Evolutionary conservation across 495 filamentous ascomycete species (phyloP), one percentile per base, ranked within the genome.

Genomic region (Penicillium simplicissimum): DNA sequence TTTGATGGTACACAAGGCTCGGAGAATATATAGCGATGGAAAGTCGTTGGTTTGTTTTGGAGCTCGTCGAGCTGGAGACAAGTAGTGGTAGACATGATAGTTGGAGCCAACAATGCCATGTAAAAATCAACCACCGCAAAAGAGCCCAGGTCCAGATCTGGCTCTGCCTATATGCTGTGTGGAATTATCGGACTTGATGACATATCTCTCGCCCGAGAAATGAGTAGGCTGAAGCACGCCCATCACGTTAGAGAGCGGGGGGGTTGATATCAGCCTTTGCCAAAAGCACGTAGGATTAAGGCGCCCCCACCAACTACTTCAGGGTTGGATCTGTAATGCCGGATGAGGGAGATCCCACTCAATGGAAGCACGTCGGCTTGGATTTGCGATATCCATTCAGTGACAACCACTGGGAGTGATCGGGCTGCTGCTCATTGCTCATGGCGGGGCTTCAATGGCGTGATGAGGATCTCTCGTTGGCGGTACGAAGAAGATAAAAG

Each of bases 381-480:
- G 14, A 49, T 58, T 57, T 60, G 48, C 57, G 57, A 40, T 45
- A 52, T 61, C 11, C 45, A 59, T 64, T 59, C 48, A 31, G 34
- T 60, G 35, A 49, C 8, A 21, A 11, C 21, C n/a, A 25, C 38
- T 49, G 23, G 40, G 52, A 47, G 35, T 17, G 33, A 28, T 51
- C 47, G 17, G 47, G 56, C 45, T 31, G 15, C 48, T 59, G 43
- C 11, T 35, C 55, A 72, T 78, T 74, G 74, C 71, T 67, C 67
- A 76, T 71, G 64, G 74, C 73, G 76, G 76, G 73, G 74, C 63
- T 57, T 14, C 34, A 43, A 78, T 78, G 73, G 66, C 74, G 76
- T 77, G 76, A 73, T 75, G 55, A 40, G 37, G 43, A 52, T 8
- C 33, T 43, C 45, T 61, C 42, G 37, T 59, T 58, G 45, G 58